These are phyloP conservation scores for Mycena vitilis DNA, from an alignment of 768 basidiomycete species.

Conservation along the genomic window DNA sequence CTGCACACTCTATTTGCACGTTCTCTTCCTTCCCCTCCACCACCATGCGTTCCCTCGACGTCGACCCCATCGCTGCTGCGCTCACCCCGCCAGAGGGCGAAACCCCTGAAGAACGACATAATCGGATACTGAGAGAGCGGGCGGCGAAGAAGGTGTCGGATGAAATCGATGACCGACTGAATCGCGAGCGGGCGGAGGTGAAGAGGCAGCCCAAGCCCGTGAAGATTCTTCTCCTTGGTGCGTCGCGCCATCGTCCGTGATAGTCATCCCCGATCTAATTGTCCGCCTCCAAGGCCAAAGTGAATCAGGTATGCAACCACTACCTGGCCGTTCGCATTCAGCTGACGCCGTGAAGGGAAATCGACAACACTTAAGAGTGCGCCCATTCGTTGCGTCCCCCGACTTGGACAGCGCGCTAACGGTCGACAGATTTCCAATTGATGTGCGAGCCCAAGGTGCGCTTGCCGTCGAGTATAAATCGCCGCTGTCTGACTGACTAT, in stretches of 20 bases:
- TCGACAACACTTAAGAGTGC: constrained; percentile 85
- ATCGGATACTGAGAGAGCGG: constrained; percentile 58
- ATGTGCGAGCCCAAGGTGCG: constrained; percentile 70
- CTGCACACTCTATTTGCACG: too few relatives aligned
- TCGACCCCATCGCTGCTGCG: constrained; percentile 64
- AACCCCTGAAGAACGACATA: constrained; percentile 55
- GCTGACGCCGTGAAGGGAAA: constrained; percentile 62
- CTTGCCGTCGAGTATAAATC: too few relatives aligned
- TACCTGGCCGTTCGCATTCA: neutral
- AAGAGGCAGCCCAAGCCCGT: constrained; percentile 64
- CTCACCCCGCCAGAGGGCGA: constrained; percentile 69
- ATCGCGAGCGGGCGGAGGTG: constrained; percentile 61
- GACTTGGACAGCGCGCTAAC: constrained; percentile 5
- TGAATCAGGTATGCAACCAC: constrained; percentile 69
- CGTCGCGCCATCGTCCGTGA: constrained; percentile 31
- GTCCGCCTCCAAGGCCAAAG: constrained; percentile 67
- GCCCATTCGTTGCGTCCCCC: constrained; percentile 39
- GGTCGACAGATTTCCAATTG: constrained; percentile 66
- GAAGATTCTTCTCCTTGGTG: constrained; percentile 70
- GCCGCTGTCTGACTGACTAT: too few relatives aligned
- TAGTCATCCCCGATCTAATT: neutral
- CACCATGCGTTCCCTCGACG: neutral
- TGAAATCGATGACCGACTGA: constrained; percentile 74
- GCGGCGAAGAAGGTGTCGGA: constrained; percentile 71
- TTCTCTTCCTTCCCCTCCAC: too few relatives aligned